A percentile compares a stretch with the other conserved stretches of the same genome.
Conservation (phyloP, 441 rosid genomes). For the Breynia disticha region DNA sequence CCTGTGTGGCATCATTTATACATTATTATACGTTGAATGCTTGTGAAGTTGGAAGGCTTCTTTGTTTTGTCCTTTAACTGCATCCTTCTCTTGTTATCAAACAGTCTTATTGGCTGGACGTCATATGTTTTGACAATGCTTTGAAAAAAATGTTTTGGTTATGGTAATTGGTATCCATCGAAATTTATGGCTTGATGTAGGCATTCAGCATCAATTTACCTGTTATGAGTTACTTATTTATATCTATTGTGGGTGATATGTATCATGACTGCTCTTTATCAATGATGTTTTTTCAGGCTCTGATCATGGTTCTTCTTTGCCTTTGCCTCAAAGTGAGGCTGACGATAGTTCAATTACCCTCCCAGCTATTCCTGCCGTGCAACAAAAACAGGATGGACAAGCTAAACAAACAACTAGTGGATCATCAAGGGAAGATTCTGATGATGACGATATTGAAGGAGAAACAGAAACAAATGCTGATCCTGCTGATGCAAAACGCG, state of each 20-base stretch:
- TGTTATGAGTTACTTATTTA: neutral
- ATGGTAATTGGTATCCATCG: too few species aligned
- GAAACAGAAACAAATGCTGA: slow-evolving; percentile 68
- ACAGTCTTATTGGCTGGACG: too few species aligned
- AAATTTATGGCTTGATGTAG: too few species aligned
- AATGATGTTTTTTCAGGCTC: slow-evolving; percentile 22
- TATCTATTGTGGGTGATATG: neutral
- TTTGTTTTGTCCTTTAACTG: too few species aligned
- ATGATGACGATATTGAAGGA: slow-evolving; percentile 84
- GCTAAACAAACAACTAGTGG: slow-evolving; percentile 74
- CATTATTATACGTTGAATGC: too few species aligned
- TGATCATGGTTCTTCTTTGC: slow-evolving; percentile 20
- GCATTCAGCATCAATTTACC: neutral
- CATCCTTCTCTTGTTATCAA: too few species aligned
- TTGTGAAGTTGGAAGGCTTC: too few species aligned
- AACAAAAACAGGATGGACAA: slow-evolving; percentile 34
- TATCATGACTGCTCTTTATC: neutral
- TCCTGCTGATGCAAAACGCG: slow-evolving; percentile 64
- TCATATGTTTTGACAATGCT: too few species aligned
- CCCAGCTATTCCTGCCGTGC: slow-evolving; percentile 27
- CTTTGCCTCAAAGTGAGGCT: slow-evolving; percentile 30
- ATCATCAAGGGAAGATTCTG: slow-evolving; percentile 87
- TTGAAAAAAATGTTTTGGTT: too few species aligned
- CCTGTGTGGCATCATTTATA: too few species aligned
- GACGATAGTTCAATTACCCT: slow-evolving; percentile 29